Base-by-base conservation (phyloP, 306 rosid species). In the Mucuna pruriens region DNA sequence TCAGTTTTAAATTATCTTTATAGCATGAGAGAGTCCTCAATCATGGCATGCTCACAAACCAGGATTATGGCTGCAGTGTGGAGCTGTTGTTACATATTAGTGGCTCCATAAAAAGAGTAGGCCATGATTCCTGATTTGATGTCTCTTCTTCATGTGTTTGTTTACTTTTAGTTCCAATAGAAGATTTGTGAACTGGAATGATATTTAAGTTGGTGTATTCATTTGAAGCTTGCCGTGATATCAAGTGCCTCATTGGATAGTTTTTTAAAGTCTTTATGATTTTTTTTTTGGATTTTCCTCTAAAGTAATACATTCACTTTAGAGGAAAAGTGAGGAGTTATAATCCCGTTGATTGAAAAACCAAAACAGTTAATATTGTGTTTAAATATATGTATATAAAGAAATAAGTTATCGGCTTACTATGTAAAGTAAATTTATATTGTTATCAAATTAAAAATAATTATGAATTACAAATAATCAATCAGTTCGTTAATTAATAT, bases 1-100 rank as follows among this genome's bases (percentile, higher is more conserved):
- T 15, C 44, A 63, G 52, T 48, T 78, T 73, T 67, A 22, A 3
- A 7, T 77, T 67, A 31, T 65, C 68, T 40, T 67, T 65, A 49
- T 57, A 78, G 57, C 60, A 54, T 69, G 77, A 70, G 73, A 69
- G 80, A 84, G n/a, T n/a, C n/a, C n/a, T n/a, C n/a, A n/a, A 82
- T 81, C 78, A 44, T 36, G 79, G 62, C 66, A 77, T 39, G 69
- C 71, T 23, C 55, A 44, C 79, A 78, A 80, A 33, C 84, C 49
- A 61, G 52, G 79, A 15, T 75, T 69, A 40, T 83, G 51, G 83
- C 61, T 25, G 68, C 67, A 45, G 23, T 40, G 22, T 79, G 73
- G 84, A 78, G 79, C 48, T 70, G 16, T 48, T 39, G 26, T 19
- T 65, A 74, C 40, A 17, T 67, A 34, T 33, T 1, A 58, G 42